These are phyloP conservation scores for Epichloe hybrida DNA, from an alignment of 2,329 filamentous ascomycete species.

Conservation along the genomic window DNA sequence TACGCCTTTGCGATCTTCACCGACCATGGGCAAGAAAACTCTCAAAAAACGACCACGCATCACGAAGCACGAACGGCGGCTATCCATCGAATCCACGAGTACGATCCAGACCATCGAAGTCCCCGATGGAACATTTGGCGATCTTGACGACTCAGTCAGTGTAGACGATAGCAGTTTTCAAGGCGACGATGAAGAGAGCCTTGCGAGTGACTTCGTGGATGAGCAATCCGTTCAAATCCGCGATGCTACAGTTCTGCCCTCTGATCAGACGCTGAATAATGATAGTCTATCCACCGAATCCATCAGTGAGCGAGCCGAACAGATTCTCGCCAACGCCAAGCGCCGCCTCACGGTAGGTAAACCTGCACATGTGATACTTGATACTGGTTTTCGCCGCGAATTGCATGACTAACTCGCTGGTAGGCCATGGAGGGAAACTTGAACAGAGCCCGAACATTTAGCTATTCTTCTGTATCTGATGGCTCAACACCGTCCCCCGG, in stretches of 20 bases:
- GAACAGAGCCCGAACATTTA: slow-evolving; percentile 58
- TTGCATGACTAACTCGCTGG: not conserved
- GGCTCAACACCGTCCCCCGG: slow-evolving; percentile 36
- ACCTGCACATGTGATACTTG: not conserved
- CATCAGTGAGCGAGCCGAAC: slow-evolving; percentile 69
- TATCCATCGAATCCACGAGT: slow-evolving; percentile 47
- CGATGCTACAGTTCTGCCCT: slow-evolving; percentile 5
- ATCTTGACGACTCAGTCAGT: slow-evolving; percentile 49
- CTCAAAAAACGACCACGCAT: slow-evolving; percentile 32
- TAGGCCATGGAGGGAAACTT: slow-evolving; percentile 93
- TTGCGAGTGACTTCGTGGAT: slow-evolving; percentile 42
- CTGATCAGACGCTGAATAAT: slow-evolving; percentile 20
- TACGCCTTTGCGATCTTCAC: slow-evolving; percentile 27
- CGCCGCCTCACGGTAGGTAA: slow-evolving; percentile 64
- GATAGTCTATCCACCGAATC: slow-evolving; percentile 59
- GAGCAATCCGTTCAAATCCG: slow-evolving; percentile 22
- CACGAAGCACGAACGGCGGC: slow-evolving; percentile 33
- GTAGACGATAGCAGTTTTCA: slow-evolving; percentile 53
- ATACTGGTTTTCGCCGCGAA: not conserved
- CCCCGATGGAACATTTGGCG: slow-evolving; percentile 35
- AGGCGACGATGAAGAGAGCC: slow-evolving; percentile 54
- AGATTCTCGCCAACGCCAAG: slow-evolving; percentile 89
- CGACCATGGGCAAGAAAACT: slow-evolving; percentile 28
- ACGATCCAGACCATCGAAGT: slow-evolving; percentile 42
- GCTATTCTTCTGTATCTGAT: slow-evolving; percentile 28